A percentile compares a stretch with the other conserved stretches of the same genome.
phyloP scores from a whole-genome alignment of 805 yeast genomes.

The Starmerella bombi region DNA sequence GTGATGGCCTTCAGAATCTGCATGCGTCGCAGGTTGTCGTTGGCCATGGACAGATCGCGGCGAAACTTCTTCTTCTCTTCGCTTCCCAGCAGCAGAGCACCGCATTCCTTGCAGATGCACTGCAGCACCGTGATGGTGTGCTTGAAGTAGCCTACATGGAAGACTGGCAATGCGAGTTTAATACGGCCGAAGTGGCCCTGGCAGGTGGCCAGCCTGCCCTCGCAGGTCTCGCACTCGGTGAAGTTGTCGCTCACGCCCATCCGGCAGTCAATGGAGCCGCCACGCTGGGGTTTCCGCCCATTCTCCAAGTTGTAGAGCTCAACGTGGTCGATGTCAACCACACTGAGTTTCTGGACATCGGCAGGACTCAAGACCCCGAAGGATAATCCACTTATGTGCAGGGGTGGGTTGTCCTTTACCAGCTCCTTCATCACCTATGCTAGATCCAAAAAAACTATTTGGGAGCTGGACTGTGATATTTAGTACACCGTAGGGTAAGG shows the following conservation, averaged over 20 bases:
- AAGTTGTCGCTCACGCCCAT: constrained; percentile 91
- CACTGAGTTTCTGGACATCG: constrained; percentile 86
- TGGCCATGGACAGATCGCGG: constrained; percentile 71
- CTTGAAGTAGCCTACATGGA: constrained; percentile 95
- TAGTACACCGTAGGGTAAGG: background rate
- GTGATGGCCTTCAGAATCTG: constrained; percentile 63
- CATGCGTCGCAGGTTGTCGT: constrained; percentile 89
- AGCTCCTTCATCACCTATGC: constrained; percentile 28
- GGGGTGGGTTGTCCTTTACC: constrained; percentile 68
- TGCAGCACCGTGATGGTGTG: constrained; percentile 79
- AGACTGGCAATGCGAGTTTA: constrained; percentile 84
- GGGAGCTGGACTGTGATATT: background rate
- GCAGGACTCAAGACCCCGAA: constrained; percentile 87
- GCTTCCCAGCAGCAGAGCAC: constrained; percentile 62
- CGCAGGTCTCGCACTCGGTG: constrained; percentile 82
- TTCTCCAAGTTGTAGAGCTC: constrained; percentile 84
- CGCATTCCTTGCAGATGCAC: constrained; percentile 81
- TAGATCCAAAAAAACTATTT: constrained; percentile 1
- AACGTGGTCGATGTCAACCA: constrained; percentile 82
- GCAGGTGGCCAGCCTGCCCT: constrained; percentile 81
- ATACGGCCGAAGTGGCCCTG: constrained; percentile 98
- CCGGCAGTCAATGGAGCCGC: constrained; percentile 80
- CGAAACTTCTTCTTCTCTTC: constrained; percentile 53
- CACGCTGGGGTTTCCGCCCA: constrained; percentile 66
- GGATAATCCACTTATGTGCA: constrained; percentile 77